phyloP scores from a whole-genome alignment of 345 rosid genomes.

The Rhodamnia argentea region DNA sequence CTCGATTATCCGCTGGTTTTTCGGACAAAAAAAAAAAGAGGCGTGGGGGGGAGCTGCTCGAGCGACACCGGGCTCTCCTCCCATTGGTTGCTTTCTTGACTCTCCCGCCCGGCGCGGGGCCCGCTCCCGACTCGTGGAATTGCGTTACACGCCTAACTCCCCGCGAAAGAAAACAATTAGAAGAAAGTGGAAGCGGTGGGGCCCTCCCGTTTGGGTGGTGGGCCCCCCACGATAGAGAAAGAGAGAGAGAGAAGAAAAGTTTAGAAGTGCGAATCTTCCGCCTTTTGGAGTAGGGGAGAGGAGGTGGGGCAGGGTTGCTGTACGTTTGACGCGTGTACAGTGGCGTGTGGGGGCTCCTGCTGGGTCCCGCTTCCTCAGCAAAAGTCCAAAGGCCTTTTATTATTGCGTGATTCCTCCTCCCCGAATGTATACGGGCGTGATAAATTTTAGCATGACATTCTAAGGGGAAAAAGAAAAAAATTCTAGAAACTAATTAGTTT shows the following conservation, averaged over 20 bases:
- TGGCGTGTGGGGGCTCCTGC: background rate
- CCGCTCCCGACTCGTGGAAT: slow-evolving; percentile 5
- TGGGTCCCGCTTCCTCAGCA: background rate
- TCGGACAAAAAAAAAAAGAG: background rate
- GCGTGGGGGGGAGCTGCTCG: background rate
- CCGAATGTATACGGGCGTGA: no score
- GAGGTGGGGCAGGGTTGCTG: background rate
- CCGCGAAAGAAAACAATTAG: background rate
- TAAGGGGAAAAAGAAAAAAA: no score
- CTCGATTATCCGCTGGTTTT: background rate
- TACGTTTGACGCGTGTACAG: slow-evolving; percentile 12
- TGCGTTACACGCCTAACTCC: background rate
- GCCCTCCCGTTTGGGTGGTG: background rate
- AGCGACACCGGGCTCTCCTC: slow-evolving; percentile 3
- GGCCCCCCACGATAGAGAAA: background rate
- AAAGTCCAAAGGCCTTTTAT: background rate
- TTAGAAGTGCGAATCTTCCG: background rate
- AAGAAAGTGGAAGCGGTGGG: background rate
- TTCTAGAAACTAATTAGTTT: no score
- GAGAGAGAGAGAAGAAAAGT: background rate
- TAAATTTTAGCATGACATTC: no score
- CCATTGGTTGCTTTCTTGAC: slow-evolving; percentile 14
- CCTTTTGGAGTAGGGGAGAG: background rate
- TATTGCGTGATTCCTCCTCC: background rate
- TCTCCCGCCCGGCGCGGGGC: background rate